A percentile compares a stretch with the other conserved stretches of the same genome.
These are phyloP conservation scores for Epichloe baconii DNA, from an alignment of 2,329 filamentous ascomycete species.

Conservation along the genomic window DNA sequence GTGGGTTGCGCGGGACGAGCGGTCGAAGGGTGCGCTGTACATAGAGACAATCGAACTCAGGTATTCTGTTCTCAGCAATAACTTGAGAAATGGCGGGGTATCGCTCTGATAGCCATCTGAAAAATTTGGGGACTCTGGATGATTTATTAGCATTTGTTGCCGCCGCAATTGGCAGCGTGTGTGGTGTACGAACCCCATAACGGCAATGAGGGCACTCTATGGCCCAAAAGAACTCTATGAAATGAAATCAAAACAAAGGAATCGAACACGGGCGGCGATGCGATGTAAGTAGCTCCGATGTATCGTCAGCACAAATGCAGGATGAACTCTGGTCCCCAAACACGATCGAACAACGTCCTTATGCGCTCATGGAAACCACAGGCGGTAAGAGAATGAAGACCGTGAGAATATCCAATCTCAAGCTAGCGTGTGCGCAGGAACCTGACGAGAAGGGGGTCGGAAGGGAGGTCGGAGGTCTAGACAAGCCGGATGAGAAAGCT, in stretches of 20 bases:
- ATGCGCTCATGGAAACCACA: not conserved
- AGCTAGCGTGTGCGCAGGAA: not conserved
- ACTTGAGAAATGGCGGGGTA: conserved; percentile 97
- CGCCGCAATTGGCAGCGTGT: not conserved
- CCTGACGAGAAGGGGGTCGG: not conserved
- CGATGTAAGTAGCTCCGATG: too few species aligned
- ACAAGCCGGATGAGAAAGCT: conserved; percentile 6
- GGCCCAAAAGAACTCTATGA: not conserved
- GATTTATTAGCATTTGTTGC: not conserved
- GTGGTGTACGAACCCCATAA: conserved; percentile 18
- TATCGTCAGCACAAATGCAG: not conserved
- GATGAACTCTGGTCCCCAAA: not conserved
- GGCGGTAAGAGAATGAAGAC: not conserved
- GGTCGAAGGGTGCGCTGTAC: conserved; percentile 27
- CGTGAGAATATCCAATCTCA: not conserved
- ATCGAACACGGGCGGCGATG: too few species aligned
- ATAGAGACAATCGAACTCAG: conserved; percentile 96
- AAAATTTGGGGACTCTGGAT: conserved; percentile 68
- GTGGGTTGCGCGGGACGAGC: conserved; percentile 2
- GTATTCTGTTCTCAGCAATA: conserved; percentile 96
- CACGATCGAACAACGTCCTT: not conserved
- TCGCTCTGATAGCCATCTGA: conserved; percentile 97
- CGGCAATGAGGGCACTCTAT: conserved; percentile 1
- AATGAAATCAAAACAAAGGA: not conserved
- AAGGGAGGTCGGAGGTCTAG: not conserved